phyloP scores from a whole-genome alignment of 305 asterid genomes.

The Fraxinus greggii region DNA sequence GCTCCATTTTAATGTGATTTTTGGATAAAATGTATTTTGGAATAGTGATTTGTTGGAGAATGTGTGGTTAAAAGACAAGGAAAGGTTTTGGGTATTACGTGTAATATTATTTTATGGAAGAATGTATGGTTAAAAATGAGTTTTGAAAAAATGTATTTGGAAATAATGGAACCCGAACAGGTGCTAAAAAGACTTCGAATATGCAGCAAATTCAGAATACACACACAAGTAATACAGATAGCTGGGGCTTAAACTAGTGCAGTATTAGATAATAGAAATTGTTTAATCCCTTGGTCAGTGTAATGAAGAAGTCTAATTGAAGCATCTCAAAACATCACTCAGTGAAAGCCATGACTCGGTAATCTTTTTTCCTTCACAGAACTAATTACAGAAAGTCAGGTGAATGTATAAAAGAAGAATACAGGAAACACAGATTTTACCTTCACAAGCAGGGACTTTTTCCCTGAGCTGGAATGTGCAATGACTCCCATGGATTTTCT shows the following conservation, averaged over 20 bases:
- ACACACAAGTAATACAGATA: not conserved
- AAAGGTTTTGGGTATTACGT: too few relatives aligned
- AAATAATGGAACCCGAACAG: too few relatives aligned
- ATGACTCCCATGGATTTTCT: conserved; percentile 95
- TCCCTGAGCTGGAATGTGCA: conserved; percentile 59
- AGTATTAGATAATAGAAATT: not conserved
- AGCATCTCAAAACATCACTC: not conserved
- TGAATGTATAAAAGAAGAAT: not conserved
- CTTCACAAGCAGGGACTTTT: conserved; percentile 71
- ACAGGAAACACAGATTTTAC: conserved; percentile 33
- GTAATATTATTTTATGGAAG: too few relatives aligned
- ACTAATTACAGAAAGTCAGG: not conserved
- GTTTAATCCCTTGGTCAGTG: not conserved
- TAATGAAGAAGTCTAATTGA: not conserved
- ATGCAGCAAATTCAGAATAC: not conserved
- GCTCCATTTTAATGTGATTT: too few relatives aligned
- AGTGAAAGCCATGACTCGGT: not conserved
- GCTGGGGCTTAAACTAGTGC: not conserved
- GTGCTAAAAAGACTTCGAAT: not conserved
- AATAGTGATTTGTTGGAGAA: too few relatives aligned
- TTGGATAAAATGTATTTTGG: too few relatives aligned
- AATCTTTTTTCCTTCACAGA: not conserved
- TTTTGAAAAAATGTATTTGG: too few relatives aligned
- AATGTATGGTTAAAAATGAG: too few relatives aligned
- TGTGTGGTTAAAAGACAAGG: too few relatives aligned